Percentiles rank a stretch among this genome's conserved stretches.
These are phyloP conservation scores for Nakaseomyces bracarensis DNA, from an alignment of 1,139 yeast species.

Conservation along the genomic window DNA sequence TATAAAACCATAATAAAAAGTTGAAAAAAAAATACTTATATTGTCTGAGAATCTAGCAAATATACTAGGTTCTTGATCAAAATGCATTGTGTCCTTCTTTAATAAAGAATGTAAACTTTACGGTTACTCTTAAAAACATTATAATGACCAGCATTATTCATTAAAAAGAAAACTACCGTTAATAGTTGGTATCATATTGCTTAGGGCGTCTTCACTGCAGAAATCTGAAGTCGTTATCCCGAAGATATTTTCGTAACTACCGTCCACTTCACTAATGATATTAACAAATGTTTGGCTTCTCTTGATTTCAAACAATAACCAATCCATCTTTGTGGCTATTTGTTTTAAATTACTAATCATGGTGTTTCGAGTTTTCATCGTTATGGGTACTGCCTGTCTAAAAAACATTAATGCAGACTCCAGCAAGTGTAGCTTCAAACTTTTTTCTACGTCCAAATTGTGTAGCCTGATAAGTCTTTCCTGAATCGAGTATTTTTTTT, in stretches of 20 bases:
- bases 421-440: slow-evolving; percentile 33
- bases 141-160: slow-evolving; percentile 6
- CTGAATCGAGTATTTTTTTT: slow-evolving; percentile 21
- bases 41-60: too few relatives aligned
- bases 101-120: too few relatives aligned
- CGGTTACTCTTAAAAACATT: too few relatives aligned
- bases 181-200: slow-evolving; percentile 6
- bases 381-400: slow-evolving; percentile 44
- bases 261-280: slow-evolving; percentile 32
- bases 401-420: slow-evolving; percentile 36
- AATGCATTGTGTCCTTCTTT: too few relatives aligned
- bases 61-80: too few relatives aligned
- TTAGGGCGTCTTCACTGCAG: slow-evolving; percentile 1
- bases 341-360: slow-evolving; percentile 39
- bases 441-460: slow-evolving; percentile 30
- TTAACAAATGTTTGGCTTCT: slow-evolving; percentile 37
- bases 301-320: slow-evolving; percentile 46
- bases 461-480: slow-evolving; percentile 33
- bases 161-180: slow-evolving; percentile 6
- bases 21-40: too few relatives aligned
- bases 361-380: slow-evolving; percentile 42
- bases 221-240: slow-evolving; percentile 2
- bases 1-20: too few relatives aligned
- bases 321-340: slow-evolving; percentile 44
- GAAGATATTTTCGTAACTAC: slow-evolving; percentile 6